A percentile compares a stretch with the other conserved stretches of the same genome.
Evolutionary conservation across 1,284 basidiomycete genomes (phyloP).

Genomic region (Moesziomyces sp.): DNA sequence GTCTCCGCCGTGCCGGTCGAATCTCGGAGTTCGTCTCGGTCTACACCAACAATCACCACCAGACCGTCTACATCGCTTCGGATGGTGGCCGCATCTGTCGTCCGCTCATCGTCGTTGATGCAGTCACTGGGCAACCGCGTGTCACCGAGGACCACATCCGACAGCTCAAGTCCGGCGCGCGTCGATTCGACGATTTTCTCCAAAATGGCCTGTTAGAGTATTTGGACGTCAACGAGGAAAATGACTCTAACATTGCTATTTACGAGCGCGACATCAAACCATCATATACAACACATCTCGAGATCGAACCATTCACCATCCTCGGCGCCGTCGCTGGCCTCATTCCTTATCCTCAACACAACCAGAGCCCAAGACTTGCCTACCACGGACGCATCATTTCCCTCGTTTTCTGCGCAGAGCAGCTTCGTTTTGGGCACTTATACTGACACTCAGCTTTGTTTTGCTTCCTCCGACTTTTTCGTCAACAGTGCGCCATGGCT

Average conservation of each 20-base stretch:
- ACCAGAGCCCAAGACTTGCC: conserved; percentile 98
- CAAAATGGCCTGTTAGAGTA: conserved; percentile 97
- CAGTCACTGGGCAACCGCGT: conserved; percentile 75
- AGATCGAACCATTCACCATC: conserved; percentile 98
- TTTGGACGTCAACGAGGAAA: conserved; percentile 99
- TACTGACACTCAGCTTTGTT: too few relatives aligned
- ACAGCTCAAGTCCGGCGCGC: conserved; percentile 80
- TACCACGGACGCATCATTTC: conserved; percentile 73
- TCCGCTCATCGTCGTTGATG: conserved; percentile 95
- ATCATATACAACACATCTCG: conserved; percentile 86
- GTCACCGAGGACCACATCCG: conserved; percentile 84
- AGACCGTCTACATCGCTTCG: conserved; percentile 93
- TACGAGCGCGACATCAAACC: conserved; percentile 88
- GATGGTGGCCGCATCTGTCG: conserved; percentile 98
- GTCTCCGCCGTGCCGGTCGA: conserved; percentile 87
- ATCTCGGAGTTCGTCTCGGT: conserved; percentile 97
- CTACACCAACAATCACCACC: conserved; percentile 96
- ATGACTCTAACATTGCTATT: conserved; percentile 94
- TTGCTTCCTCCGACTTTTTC: too few relatives aligned
- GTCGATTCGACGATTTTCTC: conserved; percentile 95
- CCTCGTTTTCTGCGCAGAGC: too few relatives aligned
- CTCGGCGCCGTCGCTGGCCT: conserved; percentile 97
- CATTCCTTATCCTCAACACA: conserved; percentile 99
- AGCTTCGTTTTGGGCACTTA: too few relatives aligned
- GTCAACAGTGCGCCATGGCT: conserved; percentile 86